Base-by-base conservation (phyloP, 2,329 filamentous ascomycete species). In the Hortaea werneckii region DNA sequence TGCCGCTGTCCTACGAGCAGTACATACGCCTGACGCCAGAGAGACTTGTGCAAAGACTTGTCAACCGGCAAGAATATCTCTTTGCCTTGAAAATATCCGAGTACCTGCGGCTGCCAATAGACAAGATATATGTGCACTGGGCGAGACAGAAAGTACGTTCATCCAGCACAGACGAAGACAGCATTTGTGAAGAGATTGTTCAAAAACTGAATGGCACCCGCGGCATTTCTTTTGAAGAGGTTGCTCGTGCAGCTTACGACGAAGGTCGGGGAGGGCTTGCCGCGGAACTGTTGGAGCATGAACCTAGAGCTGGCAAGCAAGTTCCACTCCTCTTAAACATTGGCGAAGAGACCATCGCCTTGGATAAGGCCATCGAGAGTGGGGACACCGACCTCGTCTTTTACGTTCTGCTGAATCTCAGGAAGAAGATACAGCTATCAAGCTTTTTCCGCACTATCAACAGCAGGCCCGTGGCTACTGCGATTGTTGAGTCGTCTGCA, bases 71-170 rank as follows among this genome's bases (percentile, higher is more conserved):
- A 57, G 87, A 96, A 62, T 95, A 96, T 62, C 75, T 95, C 1
- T 75, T 98, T 4, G 90, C 92, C 0, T 77, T 98, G 13, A 84
- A 87, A 41, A 80, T 98, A 40, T 89, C 90, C 0, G 82, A 87
- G 37, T 95, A 94, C 62, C 73, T 98, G 2, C 84, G 83, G 49
- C 75, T 98, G 3, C 83, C 90, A 0, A 85, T 88, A 0, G 88
- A 94, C 63, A 80, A 82, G 44, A 94, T 98, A 48, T 95, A 95
- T 58, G 87, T 95, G 1, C 89, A 95, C 62, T 98, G 92, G 92
- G 92, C 92, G 1, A 90, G 85, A 12, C 83, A 92, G 61, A 98
- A 96, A 64, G 90, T 96, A 4, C 85, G 88, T 27, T 72, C 84
- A 2, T 89, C 89, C 0, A 77, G 80, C 0, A 88, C 88, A 52